Evolutionary conservation across 257 asterid species (phyloP).

Genomic region (Eucommia ulmoides): DNA sequence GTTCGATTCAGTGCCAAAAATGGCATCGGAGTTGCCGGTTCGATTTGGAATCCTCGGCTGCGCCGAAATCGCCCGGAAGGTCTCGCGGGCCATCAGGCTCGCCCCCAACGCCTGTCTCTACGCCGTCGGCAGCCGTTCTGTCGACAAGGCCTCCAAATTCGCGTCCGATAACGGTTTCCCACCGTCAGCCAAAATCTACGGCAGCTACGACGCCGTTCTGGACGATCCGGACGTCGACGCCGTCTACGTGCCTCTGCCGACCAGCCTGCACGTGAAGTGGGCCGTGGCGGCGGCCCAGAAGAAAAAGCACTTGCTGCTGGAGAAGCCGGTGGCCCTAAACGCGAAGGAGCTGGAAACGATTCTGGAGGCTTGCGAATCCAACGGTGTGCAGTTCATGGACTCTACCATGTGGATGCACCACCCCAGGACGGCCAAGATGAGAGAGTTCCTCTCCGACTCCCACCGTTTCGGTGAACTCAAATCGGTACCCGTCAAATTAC

Average conservation of each 20-base stretch:
- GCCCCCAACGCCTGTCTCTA: slow-evolving; percentile 20
- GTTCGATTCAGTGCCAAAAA: no score
- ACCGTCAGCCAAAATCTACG: slow-evolving; percentile 15
- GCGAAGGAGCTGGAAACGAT: slow-evolving; percentile 28
- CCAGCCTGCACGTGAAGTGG: slow-evolving; percentile 31
- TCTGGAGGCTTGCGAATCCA: slow-evolving; percentile 27
- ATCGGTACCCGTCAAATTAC: slow-evolving; percentile 8
- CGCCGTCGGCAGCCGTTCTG: slow-evolving; percentile 32
- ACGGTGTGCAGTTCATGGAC: slow-evolving; percentile 39
- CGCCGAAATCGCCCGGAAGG: slow-evolving; percentile 29
- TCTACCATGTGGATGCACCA: slow-evolving; percentile 43
- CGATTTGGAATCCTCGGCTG: slow-evolving; percentile 39
- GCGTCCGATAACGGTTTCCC: slow-evolving; percentile 25
- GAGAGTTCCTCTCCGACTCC: slow-evolving; percentile 18
- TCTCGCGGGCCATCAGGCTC: slow-evolving; percentile 25
- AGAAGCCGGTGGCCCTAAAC: slow-evolving; percentile 32
- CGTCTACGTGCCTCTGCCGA: slow-evolving; percentile 34
- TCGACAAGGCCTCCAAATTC: slow-evolving; percentile 24
- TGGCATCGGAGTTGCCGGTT: slow-evolving; percentile 14
- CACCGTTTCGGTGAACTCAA: slow-evolving; percentile 24
- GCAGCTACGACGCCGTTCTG: slow-evolving; percentile 31
- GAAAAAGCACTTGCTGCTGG: slow-evolving; percentile 28
- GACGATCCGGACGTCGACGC: slow-evolving; percentile 34
- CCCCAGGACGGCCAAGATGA: slow-evolving; percentile 20
- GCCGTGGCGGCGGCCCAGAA: slow-evolving; percentile 31